Percentiles rank a stretch among this genome's conserved stretches.
These are phyloP conservation scores for Hypoxylon sp. DNA, from an alignment of 2,329 filamentous ascomycete genomes.

Conservation along the genomic window DNA sequence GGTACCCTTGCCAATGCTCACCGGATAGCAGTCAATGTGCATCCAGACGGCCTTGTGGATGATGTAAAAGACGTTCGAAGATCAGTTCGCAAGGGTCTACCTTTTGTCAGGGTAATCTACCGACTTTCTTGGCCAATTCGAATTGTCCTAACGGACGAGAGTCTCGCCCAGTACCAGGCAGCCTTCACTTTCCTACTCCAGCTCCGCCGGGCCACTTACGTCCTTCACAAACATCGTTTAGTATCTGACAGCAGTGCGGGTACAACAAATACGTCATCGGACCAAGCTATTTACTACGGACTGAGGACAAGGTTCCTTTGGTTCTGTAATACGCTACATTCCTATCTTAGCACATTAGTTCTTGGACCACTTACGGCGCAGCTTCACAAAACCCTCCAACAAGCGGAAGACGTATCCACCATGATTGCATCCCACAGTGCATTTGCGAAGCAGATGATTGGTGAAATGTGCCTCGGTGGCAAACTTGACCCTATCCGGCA, in stretches of 20 bases:
- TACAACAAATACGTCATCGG: conserved; percentile 57
- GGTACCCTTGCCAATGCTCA: conserved; percentile 70
- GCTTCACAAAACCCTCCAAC: conserved; percentile 70
- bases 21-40: conserved; percentile 72
- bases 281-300: conserved; percentile 67
- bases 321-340: conserved; percentile 82
- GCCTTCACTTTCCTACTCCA: conserved; percentile 85
- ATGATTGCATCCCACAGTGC: conserved; percentile 80
- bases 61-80: conserved; percentile 64
- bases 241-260: conserved; percentile 59
- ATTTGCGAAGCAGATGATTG: conserved; percentile 74
- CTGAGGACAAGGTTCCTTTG: conserved; percentile 80
- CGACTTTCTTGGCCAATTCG: conserved; percentile 75
- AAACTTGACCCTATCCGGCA: conserved; percentile 79
- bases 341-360: conserved; percentile 82
- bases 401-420: conserved; percentile 80
- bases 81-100: conserved; percentile 73
- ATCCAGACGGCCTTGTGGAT: conserved; percentile 57
- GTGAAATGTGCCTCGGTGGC: conserved; percentile 77
- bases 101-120: conserved; percentile 76
- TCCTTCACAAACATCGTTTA: conserved; percentile 71
- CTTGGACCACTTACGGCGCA: conserved; percentile 71
- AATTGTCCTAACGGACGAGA: conserved; percentile 79
- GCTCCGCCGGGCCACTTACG: conserved; percentile 76
- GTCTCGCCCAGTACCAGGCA: conserved; percentile 76